Evolutionary conservation across 257 asterid genomes (phyloP), one percentile per base, ranked within the genome.

Genomic region (Linderniella brevidens): DNA sequence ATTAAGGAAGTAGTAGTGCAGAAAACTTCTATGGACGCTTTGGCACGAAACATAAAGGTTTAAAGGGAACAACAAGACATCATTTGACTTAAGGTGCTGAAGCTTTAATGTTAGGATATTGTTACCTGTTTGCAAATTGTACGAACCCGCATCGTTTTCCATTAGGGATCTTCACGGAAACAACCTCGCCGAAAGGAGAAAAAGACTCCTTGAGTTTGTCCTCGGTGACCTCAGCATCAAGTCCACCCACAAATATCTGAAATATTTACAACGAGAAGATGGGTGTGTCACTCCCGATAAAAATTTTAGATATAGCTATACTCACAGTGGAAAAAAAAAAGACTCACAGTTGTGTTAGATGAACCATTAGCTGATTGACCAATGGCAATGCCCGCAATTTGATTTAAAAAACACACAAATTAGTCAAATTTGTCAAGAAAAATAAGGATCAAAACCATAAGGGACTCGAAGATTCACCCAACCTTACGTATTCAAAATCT

Each of bases 131-230:
- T 10, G 74, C 75, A 57, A 75, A 76, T 65, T 90, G 99, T 35
- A 90, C 96, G 58, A 90, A 90, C 42, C 99, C 99, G 37, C 99
- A 90, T 46, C 99, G 93, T 68, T 85, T 90, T 57, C 96, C 96
- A 55, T 73, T 70, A 18, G 99, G 96, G 50, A 90, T 85, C 65
- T 90, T 90, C 49, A 90, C 93, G 38, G 94, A 85, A 55, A 75
- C 60, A 50, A 85, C 83, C 62, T 85, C 93, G 39, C 99, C 99
- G 65, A 64, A 79, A 50, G 87, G 81, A 59, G 67, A 50, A 58
- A 90, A 90, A 56, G 87, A 57, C 62, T 73, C 82, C 48, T 75
- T 76, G 54, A 90, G 83, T 20, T 79, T 94, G 53, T 81, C 96
- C 55, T 90, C 99, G 7, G 79, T 77, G 53, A 81, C 88, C 50